These are phyloP conservation scores for Microbotryum silenes-acaulis DNA, from an alignment of 1,284 basidiomycete species.

Conservation along the genomic window DNA sequence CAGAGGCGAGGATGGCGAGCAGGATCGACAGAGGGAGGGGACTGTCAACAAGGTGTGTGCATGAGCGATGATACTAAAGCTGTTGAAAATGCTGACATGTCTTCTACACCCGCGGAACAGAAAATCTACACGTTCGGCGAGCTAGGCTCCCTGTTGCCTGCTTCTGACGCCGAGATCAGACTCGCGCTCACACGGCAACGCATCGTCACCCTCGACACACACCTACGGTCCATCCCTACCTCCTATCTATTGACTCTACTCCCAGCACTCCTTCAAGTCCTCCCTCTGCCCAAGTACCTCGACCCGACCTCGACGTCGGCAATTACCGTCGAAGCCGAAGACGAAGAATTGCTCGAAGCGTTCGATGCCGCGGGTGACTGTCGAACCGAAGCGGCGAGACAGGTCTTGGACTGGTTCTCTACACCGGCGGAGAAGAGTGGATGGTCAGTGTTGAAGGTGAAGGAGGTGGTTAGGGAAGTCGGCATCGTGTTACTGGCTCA, in stretches of 20 bases:
- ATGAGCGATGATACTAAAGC: too few relatives aligned
- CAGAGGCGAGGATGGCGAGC: slow-evolving; percentile 7
- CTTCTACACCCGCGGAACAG: background rate
- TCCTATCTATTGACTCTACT: slow-evolving; percentile 61
- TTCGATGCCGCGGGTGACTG: slow-evolving; percentile 45
- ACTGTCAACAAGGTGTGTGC: too few relatives aligned
- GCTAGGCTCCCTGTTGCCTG: slow-evolving; percentile 22
- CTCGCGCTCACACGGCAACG: slow-evolving; percentile 10
- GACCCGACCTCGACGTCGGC: slow-evolving; percentile 44
- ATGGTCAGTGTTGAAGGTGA: slow-evolving; percentile 58
- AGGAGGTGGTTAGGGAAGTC: slow-evolving; percentile 55
- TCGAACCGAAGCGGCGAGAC: slow-evolving; percentile 52
- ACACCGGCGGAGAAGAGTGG: slow-evolving; percentile 39
- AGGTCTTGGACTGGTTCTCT: slow-evolving; percentile 71
- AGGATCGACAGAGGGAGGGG: background rate
- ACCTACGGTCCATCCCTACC: slow-evolving; percentile 60
- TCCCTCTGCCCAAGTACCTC: slow-evolving; percentile 51
- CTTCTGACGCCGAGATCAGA: slow-evolving; percentile 22
- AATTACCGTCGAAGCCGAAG: slow-evolving; percentile 39
- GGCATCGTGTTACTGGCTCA: slow-evolving; percentile 62
- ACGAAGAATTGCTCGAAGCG: slow-evolving; percentile 48
- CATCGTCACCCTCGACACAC: slow-evolving; percentile 34
- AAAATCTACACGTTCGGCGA: slow-evolving; percentile 5
- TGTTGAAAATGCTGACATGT: too few relatives aligned
- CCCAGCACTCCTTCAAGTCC: slow-evolving; percentile 54